Evolutionary conservation across 176 grass and related monocot genomes (phyloP), one percentile per base, ranked within the genome.

Genomic region (Eremochloa ophiuroides): DNA sequence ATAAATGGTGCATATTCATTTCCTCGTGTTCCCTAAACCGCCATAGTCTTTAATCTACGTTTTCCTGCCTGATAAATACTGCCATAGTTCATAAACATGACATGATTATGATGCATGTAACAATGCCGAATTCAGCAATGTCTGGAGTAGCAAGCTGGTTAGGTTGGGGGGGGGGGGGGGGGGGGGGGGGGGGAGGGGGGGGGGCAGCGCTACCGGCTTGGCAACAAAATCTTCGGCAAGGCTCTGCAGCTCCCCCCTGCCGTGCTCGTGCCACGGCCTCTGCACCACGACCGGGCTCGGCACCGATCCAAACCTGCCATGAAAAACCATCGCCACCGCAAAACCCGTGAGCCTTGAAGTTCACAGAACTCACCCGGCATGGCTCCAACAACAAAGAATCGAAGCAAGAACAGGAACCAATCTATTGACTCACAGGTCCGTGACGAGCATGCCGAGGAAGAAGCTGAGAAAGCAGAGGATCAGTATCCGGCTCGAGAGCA

Each of bases 361-460:
- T 44, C 28, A 60, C 15, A 2, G 22, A 25, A 70, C 68, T 25
- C 2, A 5, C 31, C 4, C 4, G 44, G n/a, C 66, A 76, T 51
- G 46, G 77, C 67, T 69, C 80, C 41, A 27, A 13, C 55, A 59
- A 12, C 6, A 3, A 55, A 55, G 10, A 22, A n/a, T n/a, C 51
- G 50, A 48, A 73, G 39, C 38, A 25, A n/a, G 59, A 83, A 62
- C 14, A 8, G 37, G 30, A 69, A 78, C 62, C 48, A 77, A 80
- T 77, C 69, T 66, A 73, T 31, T 39, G 77, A 18, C 51, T 91
- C 55, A 98, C 95, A 53, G 84, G 74, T 93, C 88, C 16, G 90
- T 88, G 79, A 98, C 77, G 15, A 98, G 76, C 78, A 93, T 86
- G 71, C 95, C 92, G 28, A 95, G 79, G 53, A 76, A 89, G 87